phyloP scores from a whole-genome alignment of 1,139 yeast species.

The Candida pseudoviswanathii region DNA sequence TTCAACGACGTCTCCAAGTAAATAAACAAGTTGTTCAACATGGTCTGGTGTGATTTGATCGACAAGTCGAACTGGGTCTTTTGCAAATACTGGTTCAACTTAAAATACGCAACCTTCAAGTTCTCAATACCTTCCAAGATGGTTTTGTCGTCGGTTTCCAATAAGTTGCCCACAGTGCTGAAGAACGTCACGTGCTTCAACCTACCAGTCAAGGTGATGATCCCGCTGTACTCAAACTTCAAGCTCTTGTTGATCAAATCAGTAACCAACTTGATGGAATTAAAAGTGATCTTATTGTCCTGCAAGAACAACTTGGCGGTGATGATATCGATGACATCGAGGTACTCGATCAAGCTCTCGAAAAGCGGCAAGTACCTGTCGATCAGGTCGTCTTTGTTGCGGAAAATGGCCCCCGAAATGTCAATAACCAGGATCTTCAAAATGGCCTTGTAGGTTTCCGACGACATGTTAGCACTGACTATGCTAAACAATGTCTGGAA shows the following conservation, averaged over 20 bases:
- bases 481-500: conserved; percentile 48
- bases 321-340: conserved; percentile 46
- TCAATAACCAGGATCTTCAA: conserved; percentile 46
- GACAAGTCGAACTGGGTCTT: conserved; percentile 42
- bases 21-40: conserved; percentile 45
- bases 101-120: conserved; percentile 39
- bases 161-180: conserved; percentile 41
- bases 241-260: conserved; percentile 48
- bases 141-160: conserved; percentile 41
- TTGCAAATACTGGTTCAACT: conserved; percentile 41
- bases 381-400: conserved; percentile 32
- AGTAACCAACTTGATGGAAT: conserved; percentile 48
- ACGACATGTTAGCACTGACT: conserved; percentile 46
- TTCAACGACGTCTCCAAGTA: conserved; percentile 45
- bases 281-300: conserved; percentile 48
- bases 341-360: conserved; percentile 44
- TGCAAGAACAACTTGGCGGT: conserved; percentile 43
- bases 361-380: conserved; percentile 43
- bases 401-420: conserved; percentile 49
- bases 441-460: conserved; percentile 53
- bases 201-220: conserved; percentile 47
- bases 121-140: conserved; percentile 35
- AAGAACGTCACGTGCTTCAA: conserved; percentile 49
- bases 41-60: conserved; percentile 41
- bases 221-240: conserved; percentile 40